Percentiles rank a stretch among this genome's conserved stretches.
Evolutionary conservation across 2,329 filamentous ascomycete genomes (phyloP).

Genomic region (Penicillium hordei): DNA sequence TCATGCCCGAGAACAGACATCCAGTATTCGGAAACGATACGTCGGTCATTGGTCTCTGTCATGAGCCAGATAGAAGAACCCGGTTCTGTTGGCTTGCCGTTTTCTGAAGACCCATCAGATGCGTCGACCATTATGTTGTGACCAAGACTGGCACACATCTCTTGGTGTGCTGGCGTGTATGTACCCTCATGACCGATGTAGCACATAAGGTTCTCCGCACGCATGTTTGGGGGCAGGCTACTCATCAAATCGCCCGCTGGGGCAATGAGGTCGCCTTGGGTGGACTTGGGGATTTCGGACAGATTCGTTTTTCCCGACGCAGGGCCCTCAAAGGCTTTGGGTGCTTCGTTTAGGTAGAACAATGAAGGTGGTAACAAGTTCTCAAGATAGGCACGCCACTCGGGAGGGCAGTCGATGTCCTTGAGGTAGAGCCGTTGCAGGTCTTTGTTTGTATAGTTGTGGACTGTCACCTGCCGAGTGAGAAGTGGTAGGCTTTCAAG

Average conservation of each 20-base stretch:
- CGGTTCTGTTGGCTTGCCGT: constrained; percentile 69
- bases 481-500: constrained; percentile 81
- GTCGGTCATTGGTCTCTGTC: constrained; percentile 91
- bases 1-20: constrained; percentile 90
- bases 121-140: constrained; percentile 99
- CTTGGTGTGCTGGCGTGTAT: constrained; percentile 89
- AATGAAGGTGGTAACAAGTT: constrained; percentile 76
- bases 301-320: constrained; percentile 50
- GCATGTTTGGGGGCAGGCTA: constrained; percentile 79
- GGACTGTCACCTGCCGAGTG: constrained; percentile 74
- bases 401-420: constrained; percentile 88
- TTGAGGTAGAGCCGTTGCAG: constrained; percentile 91
- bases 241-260: constrained; percentile 93
- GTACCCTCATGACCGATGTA: constrained; percentile 98
- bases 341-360: constrained; percentile 85
- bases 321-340: constrained; percentile 57
- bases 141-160: constrained; percentile 95
- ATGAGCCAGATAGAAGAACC: constrained; percentile 98
- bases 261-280: constrained; percentile 59
- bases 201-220: constrained; percentile 95
- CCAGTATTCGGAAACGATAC: constrained; percentile 90
- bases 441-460: constrained; percentile 74
- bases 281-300: constrained; percentile 44
- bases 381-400: constrained; percentile 80
- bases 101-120: constrained; percentile 62